These are phyloP conservation scores for Waltergamsia citrina DNA, from an alignment of 2,329 filamentous ascomycete genomes.

Conservation along the genomic window DNA sequence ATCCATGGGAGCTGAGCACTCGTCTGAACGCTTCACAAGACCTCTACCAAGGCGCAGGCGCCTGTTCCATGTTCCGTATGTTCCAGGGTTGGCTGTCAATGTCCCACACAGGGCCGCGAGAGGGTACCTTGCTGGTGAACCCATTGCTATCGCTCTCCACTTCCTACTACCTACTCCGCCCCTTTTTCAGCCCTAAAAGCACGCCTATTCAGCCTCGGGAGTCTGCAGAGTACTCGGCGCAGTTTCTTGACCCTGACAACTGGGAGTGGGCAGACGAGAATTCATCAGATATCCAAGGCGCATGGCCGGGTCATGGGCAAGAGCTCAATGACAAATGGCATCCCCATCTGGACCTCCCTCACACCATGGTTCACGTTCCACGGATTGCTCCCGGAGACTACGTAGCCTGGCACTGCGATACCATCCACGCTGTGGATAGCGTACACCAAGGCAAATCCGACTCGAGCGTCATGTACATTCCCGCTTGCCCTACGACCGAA, in stretches of 20 bases:
- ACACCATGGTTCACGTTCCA: slow-evolving; percentile 62
- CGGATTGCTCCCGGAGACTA: slow-evolving; percentile 63
- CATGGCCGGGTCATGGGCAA: slow-evolving; percentile 56
- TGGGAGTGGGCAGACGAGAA: slow-evolving; percentile 40
- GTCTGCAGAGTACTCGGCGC: slow-evolving; percentile 8
- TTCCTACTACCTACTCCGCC: slow-evolving; percentile 65
- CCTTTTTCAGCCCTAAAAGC: slow-evolving; percentile 52
- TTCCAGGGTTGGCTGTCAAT: slow-evolving; percentile 71
- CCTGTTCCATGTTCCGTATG: slow-evolving; percentile 67
- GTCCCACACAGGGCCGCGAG: slow-evolving; percentile 50
- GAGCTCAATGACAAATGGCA: slow-evolving; percentile 57
- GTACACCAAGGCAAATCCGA: slow-evolving; percentile 10
- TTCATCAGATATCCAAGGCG: slow-evolving; percentile 55
- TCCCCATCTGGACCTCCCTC: slow-evolving; percentile 56
- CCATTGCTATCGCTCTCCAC: slow-evolving; percentile 62
- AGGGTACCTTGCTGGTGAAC: slow-evolving; percentile 65
- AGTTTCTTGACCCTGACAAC: slow-evolving; percentile 34
- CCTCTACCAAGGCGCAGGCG: slow-evolving; percentile 62
- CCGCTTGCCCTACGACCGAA: slow-evolving; percentile 29
- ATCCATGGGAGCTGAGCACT: slow-evolving; percentile 63
- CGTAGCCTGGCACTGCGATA: slow-evolving; percentile 65
- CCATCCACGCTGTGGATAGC: slow-evolving; percentile 61
- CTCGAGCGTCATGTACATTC: slow-evolving; percentile 26
- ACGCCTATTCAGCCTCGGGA: slow-evolving; percentile 20
- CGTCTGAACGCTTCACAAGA: slow-evolving; percentile 57